Evolutionary conservation across 2,329 filamentous ascomycete species (phyloP), one percentile per base, ranked within the genome.

Genomic region (Alternaria solani): DNA sequence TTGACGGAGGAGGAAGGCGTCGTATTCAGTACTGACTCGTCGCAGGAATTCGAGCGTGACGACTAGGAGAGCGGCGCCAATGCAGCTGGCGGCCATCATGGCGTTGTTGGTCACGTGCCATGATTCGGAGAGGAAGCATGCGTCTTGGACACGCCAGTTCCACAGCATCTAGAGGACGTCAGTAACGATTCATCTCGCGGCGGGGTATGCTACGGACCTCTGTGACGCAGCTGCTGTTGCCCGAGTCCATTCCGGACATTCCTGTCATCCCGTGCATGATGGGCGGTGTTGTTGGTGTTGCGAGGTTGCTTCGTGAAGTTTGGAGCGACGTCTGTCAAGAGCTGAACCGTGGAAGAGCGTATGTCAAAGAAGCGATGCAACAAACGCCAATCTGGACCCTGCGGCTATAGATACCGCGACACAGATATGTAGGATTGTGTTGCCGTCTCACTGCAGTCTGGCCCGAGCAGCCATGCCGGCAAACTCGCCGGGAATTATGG

Each of bases 81-180:
- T 89, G 80, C 92, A 95, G 53, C 89, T 91, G 23, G 89, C 91
- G 48, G 90, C 91, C 74, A 96, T 94, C 85, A 90, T 90, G 75
- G 85, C 88, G 3, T 78, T 80, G 25, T 88, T 89, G 16, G 81
- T 88, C 75, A 94, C 86, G 71, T 88, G 88, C 91, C 92, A 95
- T 23, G 84, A 82, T 7, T 75, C 69, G 25, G 89, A 80, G 72
- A 95, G 85, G 83, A 95, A 94, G 62, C 82, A 92, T 20, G 88
- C 79, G 74, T 91, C 88, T 73, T 91, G 81, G 3, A 88, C 90
- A 76, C 91, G 84, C 89, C 89, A 92, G 77, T 93, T 93, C 89
- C 90, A 92, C 41, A 92, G 81, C 91, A 93, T 93, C 89, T 91
- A 16, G 5, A 1, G 2, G 23, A 32, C 5, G 49, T 67, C n/a